Conservation (phyloP, 1,139 yeast genomes). For the Kluyveromyces sp. region DNA sequence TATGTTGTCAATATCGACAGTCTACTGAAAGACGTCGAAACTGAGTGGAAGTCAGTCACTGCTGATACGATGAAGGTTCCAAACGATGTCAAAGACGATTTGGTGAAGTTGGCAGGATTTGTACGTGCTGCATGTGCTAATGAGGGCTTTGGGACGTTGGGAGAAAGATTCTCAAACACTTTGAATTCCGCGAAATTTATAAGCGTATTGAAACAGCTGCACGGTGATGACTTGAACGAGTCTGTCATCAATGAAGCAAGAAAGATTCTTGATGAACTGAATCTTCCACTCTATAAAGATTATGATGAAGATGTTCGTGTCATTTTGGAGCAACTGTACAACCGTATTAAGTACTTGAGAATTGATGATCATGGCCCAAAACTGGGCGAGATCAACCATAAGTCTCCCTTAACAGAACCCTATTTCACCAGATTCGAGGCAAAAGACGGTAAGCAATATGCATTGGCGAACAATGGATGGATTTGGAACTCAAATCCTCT, state of each 20-base stretch:
- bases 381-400: slow-evolving; percentile 53
- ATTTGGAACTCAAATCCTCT: slow-evolving; percentile 96
- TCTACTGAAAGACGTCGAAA: slow-evolving; percentile 29
- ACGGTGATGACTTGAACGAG: slow-evolving; percentile 31
- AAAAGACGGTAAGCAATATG: slow-evolving; percentile 49
- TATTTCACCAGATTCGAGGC: slow-evolving; percentile 71
- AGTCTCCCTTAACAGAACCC: slow-evolving; percentile 68
- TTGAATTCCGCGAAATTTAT: slow-evolving; percentile 48
- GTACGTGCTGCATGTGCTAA: slow-evolving; percentile 40
- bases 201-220: slow-evolving; percentile 36
- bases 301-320: slow-evolving; percentile 67
- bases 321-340: slow-evolving; percentile 61
- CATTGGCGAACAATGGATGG: slow-evolving; percentile 96
- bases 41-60: slow-evolving; percentile 20
- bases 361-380: slow-evolving; percentile 76
- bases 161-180: slow-evolving; percentile 45
- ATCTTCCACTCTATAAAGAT: slow-evolving; percentile 61
- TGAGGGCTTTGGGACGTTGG: slow-evolving; percentile 39
- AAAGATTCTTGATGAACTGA: slow-evolving; percentile 66
- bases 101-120: slow-evolving; percentile 45
- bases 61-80: slow-evolving; percentile 35
- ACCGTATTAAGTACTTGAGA: slow-evolving; percentile 69
- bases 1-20: slow-evolving; percentile 58
- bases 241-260: slow-evolving; percentile 40
- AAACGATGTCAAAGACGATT: slow-evolving; percentile 31